Evolutionary conservation across 2,329 filamentous ascomycete genomes (phyloP), one percentile per base, ranked within the genome.

Genomic region (Botrytis deweyae): DNA sequence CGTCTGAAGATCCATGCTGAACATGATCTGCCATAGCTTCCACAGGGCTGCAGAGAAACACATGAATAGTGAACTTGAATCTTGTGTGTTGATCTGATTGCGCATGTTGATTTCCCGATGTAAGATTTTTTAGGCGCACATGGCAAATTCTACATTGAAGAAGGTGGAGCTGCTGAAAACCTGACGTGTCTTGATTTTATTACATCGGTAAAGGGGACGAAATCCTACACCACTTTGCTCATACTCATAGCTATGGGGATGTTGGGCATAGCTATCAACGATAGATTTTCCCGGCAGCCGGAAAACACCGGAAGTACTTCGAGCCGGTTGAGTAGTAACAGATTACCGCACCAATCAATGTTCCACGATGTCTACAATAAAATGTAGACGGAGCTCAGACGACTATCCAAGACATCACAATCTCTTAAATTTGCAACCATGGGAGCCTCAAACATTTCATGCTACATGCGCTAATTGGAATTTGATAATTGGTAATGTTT

Each of bases 211-310:
- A 66, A 65, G 7, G 29, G 20, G 2, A 25, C 8, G 9, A 36
- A 18, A 10, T 25, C 8, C 20, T 10, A 16, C 33, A 10, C 8
- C 10, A 22, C 0, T 38, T 18, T 16, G 1, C 16, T 6, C 3
- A 9, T 29, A 38, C 0, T 18, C 5, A 7, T 0, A 7, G 18
- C 12, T 2, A 3, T 20, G n/a, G 1, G 5, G 12, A 0, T 9
- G 9, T 22, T 22, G 3, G 14, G 18, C 2, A 33, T 18, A 5
- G 40, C 14, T 18, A 36, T 12, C 2, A 36, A 46, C 20, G n/a
- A 22, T 20, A 33, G 18, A 18, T 58, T 29, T 18, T 33, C 6
- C 6, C 6, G 16, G 25, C 16, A 18, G 14, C n/a, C 52, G 52
- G 14, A 9, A 29, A 29, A 18, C 14, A 18, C 1, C 14, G 7